Evolutionary conservation across 805 yeast genomes (phyloP).

Genomic region (Cyberlindnera xishuangbannaensis): DNA sequence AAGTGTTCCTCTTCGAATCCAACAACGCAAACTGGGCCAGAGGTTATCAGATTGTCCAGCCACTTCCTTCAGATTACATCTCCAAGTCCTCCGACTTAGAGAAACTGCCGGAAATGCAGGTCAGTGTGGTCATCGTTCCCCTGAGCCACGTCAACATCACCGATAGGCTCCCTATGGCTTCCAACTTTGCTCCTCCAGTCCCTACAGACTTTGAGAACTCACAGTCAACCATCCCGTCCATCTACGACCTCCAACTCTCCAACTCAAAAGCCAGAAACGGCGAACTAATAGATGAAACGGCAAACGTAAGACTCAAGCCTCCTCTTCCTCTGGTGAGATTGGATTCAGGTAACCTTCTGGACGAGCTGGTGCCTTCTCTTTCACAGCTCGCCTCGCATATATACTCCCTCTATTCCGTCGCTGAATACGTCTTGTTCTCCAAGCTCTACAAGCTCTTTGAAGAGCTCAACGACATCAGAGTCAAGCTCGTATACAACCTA

Average conservation of each 20-base stretch:
- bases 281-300: constrained; percentile 18
- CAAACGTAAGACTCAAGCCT: constrained; percentile 37
- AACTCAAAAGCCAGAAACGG: constrained; percentile 27
- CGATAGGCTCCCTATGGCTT: constrained; percentile 36
- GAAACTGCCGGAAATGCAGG: constrained; percentile 51
- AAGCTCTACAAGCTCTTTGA: constrained; percentile 49
- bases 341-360: constrained; percentile 38
- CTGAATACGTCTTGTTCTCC: constrained; percentile 58
- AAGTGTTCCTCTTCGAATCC: constrained; percentile 65
- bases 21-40: constrained; percentile 66
- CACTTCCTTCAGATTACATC: constrained; percentile 65
- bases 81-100: constrained; percentile 53
- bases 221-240: constrained; percentile 27
- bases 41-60: constrained; percentile 65
- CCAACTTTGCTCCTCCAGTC: constrained; percentile 28
- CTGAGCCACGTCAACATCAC: constrained; percentile 43
- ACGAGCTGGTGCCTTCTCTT: constrained; percentile 54
- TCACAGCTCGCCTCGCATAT: constrained; percentile 56
- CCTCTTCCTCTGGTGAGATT: constrained; percentile 48
- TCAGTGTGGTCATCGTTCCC: constrained; percentile 58
- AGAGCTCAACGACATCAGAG: constrained; percentile 52
- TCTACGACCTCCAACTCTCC: constrained; percentile 29
- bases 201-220: constrained; percentile 23
- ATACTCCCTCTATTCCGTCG: constrained; percentile 64
- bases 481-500: constrained; percentile 44